Evolutionary conservation across 2,329 filamentous ascomycete genomes (phyloP), one percentile per base, ranked within the genome.

Genomic region (Beauveria sp.): DNA sequence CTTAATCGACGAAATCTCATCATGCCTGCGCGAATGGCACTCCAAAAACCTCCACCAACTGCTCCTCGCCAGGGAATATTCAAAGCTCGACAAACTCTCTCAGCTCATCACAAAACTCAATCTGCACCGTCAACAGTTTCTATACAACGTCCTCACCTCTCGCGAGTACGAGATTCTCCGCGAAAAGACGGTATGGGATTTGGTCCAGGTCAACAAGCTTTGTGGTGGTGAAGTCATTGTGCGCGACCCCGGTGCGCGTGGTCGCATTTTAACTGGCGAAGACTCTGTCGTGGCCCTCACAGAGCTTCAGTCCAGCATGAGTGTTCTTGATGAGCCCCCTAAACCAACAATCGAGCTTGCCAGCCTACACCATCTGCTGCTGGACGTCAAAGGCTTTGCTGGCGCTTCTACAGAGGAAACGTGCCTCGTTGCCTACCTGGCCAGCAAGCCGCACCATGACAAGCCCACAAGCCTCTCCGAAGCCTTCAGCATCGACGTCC

Each of bases 11-110:
- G 94, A 99, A 73, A 97, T 99, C 68, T 92, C 94, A 16, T 97
- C 92, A 3, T 99, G 94, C 72, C 77, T 99, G 64, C 86, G 94
- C 67, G 94, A 99, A 81, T 99, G 94, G 96, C 93, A 99, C 76
- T 96, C 94, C 22, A 96, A 92, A 20, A 96, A 97, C 70, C 81
- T 99, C 18, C 96, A 99, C 75, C 91, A 96, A 71, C 80, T 97
- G 26, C 82, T 99, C 1, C 83, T 99, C 9, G 86, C 86, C 22
- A 84, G 91, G 63, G 86, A 92, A 71, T 99, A 99, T 74, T 78
- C 82, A 55, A 84, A 87, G 59, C 79, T 99, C 60, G 91, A 96
- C 68, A 86, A 88, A 64, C 86, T 97, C 71, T 90, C 91, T 1
- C 83, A 84, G 61, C 81, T 97, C 59, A 89, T 97, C 50, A 84